Conservation (phyloP, 345 rosid species). For the Salix koriyanagi region DNA sequence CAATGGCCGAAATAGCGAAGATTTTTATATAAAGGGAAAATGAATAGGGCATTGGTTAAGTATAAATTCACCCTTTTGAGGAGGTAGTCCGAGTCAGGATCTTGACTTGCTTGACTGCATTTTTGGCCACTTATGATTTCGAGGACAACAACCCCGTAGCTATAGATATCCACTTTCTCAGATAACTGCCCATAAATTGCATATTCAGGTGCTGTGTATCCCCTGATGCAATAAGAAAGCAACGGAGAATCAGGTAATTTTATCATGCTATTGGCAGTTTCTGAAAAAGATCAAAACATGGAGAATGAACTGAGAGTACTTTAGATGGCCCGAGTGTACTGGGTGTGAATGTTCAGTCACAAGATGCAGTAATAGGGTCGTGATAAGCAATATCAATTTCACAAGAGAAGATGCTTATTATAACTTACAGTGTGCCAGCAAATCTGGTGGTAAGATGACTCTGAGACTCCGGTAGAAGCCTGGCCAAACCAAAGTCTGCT, state of each 20-base stretch:
- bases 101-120: constrained; percentile 11
- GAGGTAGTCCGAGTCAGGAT: constrained; percentile 18
- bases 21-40: constrained; percentile 1
- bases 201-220: constrained; percentile 43
- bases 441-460: constrained; percentile 48
- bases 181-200: constrained; percentile 40
- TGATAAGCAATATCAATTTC: background rate
- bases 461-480: constrained; percentile 40
- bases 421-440: constrained; percentile 47
- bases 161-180: constrained; percentile 38
- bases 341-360: too few relatives aligned
- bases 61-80: constrained; percentile 17
- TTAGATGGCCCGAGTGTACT: too few relatives aligned
- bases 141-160: constrained; percentile 40
- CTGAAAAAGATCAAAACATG: too few relatives aligned
- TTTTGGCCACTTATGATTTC: constrained; percentile 37
- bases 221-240: constrained; percentile 1
- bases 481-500: constrained; percentile 50
- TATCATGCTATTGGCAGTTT: too few relatives aligned
- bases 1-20: too few relatives aligned
- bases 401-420: background rate
- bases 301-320: too few relatives aligned
- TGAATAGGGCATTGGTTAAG: background rate
- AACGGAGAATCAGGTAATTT: too few relatives aligned
- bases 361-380: too few relatives aligned